Conservation (phyloP, 495 filamentous ascomycete species). For the Penicillium subrubescens region DNA sequence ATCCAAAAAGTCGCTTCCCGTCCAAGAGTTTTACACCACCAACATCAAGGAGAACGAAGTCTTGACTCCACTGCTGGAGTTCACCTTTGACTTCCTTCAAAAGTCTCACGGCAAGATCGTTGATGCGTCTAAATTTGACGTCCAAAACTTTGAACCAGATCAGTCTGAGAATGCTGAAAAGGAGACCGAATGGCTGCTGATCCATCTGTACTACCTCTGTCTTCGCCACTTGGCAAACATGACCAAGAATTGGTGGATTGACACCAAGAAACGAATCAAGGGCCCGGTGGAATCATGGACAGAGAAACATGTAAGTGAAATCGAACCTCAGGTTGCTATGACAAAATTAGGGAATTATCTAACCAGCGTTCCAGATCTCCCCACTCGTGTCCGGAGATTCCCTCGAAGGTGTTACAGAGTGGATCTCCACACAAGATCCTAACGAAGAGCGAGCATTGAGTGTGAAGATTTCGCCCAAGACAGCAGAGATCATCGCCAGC, state of each 20-base stretch:
- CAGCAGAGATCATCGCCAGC: constrained; percentile 74
- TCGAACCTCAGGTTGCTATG: background rate
- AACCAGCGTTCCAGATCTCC: constrained; percentile 57
- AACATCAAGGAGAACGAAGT: constrained; percentile 74
- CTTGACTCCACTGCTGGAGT: constrained; percentile 68
- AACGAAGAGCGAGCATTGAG: constrained; percentile 68
- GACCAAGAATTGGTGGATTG: constrained; percentile 85
- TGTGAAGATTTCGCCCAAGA: constrained; percentile 68
- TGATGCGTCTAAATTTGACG: constrained; percentile 66
- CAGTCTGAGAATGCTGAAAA: constrained; percentile 60
- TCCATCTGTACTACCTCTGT: constrained; percentile 82
- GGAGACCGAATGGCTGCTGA: constrained; percentile 77
- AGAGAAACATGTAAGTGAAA: constrained; percentile 62
- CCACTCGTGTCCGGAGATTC: constrained; percentile 75
- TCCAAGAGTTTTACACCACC: constrained; percentile 75
- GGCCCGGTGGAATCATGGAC: constrained; percentile 79
- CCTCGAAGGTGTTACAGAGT: constrained; percentile 69
- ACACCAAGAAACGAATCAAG: constrained; percentile 71
- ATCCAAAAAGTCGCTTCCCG: constrained; percentile 63
- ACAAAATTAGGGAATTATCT: constrained; percentile 1
- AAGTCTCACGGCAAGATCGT: constrained; percentile 67
- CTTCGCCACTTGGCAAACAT: constrained; percentile 75
- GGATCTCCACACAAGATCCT: constrained; percentile 59
- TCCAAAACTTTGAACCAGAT: constrained; percentile 67
- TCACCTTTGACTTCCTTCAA: constrained; percentile 81